These are phyloP conservation scores for Dendrocalamus latiflorus DNA, from an alignment of 202 grass and related monocot genomes.

Conservation along the genomic window DNA sequence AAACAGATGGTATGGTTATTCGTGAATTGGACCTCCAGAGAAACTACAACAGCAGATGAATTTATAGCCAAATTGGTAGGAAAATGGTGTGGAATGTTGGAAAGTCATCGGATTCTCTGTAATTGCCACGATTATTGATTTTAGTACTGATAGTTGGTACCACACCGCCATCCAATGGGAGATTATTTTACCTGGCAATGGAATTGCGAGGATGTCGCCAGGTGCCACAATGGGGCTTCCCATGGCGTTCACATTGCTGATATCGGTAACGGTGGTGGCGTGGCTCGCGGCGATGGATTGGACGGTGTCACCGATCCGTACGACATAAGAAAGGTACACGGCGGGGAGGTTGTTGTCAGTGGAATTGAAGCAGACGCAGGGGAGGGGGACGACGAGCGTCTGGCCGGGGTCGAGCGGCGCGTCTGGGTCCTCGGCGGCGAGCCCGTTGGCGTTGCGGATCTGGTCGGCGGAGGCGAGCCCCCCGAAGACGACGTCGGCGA, in stretches of 20 bases:
- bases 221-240: conserved; percentile 58
- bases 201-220: conserved; percentile 76
- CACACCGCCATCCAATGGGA: background rate
- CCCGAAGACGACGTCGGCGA: conserved; percentile 53
- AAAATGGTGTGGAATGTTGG: background rate
- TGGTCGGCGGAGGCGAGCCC: conserved; percentile 72
- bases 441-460: conserved; percentile 76
- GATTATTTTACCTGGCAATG: conserved; percentile 50
- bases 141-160: background rate
- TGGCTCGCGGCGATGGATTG: conserved; percentile 44
- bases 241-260: conserved; percentile 86
- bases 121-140: background rate
- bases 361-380: conserved; percentile 83
- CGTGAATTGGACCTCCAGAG: background rate
- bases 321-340: conserved; percentile 78
- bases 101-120: background rate
- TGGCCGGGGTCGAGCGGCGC: conserved; percentile 44
- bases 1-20: background rate
- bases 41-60: background rate
- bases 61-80: background rate
- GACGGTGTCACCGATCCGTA: conserved; percentile 61
- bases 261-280: conserved; percentile 73
- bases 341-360: conserved; percentile 75
- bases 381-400: conserved; percentile 60
- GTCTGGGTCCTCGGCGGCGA: conserved; percentile 49